Evolutionary conservation across 225 moss, liverwort and hornwort genomes (phyloP).

Genomic region (Physcomitrellopsis africana): DNA sequence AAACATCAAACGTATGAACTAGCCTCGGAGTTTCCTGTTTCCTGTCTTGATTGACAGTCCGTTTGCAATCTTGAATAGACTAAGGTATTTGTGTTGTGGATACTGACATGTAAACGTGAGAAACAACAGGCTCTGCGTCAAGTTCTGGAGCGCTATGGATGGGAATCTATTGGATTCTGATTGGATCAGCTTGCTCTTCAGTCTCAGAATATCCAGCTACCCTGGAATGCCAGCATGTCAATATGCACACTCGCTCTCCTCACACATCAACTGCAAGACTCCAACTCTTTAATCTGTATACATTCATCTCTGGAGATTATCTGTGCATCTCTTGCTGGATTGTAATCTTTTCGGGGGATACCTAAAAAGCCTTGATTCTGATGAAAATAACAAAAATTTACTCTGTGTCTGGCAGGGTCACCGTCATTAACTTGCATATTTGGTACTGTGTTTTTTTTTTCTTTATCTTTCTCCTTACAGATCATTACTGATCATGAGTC

Average conservation of each 20-base stretch:
- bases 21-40: not conserved
- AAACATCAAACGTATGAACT: not conserved
- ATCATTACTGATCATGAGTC: not conserved
- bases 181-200: conserved; percentile 11
- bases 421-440: not conserved
- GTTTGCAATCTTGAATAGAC: not conserved
- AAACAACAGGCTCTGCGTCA: conserved; percentile 67
- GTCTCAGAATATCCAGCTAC: not conserved
- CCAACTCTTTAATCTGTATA: conserved; percentile 1
- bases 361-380: not conserved
- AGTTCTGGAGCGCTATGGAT: conserved; percentile 85
- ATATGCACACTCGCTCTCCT: not conserved
- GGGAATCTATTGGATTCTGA: conserved; percentile 89
- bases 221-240: not conserved
- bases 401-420: conserved; percentile 1
- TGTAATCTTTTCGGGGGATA: not conserved
- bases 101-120: not conserved
- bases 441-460: conserved; percentile 4
- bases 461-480: conserved; percentile 6
- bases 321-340: conserved; percentile 7
- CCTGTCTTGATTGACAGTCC: not conserved
- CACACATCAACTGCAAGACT: conserved; percentile 6
- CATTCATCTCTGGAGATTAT: not conserved
- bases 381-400: not conserved
- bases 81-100: not conserved